A percentile compares a stretch with the other conserved stretches of the same genome.
phyloP scores from a whole-genome alignment of 2,329 filamentous ascomycete species.

The Didymella pinodella region DNA sequence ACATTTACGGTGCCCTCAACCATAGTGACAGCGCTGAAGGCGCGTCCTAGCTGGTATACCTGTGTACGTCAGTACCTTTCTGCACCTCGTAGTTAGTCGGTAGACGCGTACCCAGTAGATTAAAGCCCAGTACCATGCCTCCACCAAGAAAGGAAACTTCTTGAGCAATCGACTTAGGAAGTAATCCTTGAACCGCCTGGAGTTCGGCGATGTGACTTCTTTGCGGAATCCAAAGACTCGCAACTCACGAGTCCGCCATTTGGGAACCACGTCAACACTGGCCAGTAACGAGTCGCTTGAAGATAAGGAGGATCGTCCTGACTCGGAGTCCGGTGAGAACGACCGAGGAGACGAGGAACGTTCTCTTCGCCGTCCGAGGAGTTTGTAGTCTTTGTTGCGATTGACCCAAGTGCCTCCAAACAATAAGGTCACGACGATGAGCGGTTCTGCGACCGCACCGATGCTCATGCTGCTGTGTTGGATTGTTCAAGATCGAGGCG shows the following conservation, averaged over 20 bases:
- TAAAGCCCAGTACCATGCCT: slow-evolving; percentile 79
- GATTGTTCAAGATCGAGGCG: background rate
- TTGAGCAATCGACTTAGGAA: slow-evolving; percentile 69
- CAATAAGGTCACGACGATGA: slow-evolving; percentile 66
- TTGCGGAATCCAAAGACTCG: slow-evolving; percentile 56
- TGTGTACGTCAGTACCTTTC: slow-evolving; percentile 42
- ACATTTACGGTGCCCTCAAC: slow-evolving; percentile 72
- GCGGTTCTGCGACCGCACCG: slow-evolving; percentile 67
- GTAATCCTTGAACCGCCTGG: slow-evolving; percentile 65
- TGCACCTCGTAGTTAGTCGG: background rate
- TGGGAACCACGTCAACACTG: slow-evolving; percentile 50
- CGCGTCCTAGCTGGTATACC: slow-evolving; percentile 78
- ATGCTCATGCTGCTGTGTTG: slow-evolving; percentile 56
- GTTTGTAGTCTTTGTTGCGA: slow-evolving; percentile 55
- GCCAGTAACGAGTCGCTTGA: slow-evolving; percentile 54
- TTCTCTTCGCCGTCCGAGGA: slow-evolving; percentile 42
- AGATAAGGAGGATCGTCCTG: slow-evolving; percentile 52
- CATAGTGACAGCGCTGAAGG: slow-evolving; percentile 73
- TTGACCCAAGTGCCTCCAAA: slow-evolving; percentile 70
- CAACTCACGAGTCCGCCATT: slow-evolving; percentile 61
- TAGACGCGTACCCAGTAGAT: slow-evolving; percentile 74
- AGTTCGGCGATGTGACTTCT: slow-evolving; percentile 67
- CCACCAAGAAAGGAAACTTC: slow-evolving; percentile 75
- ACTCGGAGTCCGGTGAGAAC: slow-evolving; percentile 52
- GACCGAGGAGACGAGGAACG: slow-evolving; percentile 38